These are phyloP conservation scores for Eucalyptus erythrocorys DNA, from an alignment of 345 rosid species.

Conservation along the genomic window DNA sequence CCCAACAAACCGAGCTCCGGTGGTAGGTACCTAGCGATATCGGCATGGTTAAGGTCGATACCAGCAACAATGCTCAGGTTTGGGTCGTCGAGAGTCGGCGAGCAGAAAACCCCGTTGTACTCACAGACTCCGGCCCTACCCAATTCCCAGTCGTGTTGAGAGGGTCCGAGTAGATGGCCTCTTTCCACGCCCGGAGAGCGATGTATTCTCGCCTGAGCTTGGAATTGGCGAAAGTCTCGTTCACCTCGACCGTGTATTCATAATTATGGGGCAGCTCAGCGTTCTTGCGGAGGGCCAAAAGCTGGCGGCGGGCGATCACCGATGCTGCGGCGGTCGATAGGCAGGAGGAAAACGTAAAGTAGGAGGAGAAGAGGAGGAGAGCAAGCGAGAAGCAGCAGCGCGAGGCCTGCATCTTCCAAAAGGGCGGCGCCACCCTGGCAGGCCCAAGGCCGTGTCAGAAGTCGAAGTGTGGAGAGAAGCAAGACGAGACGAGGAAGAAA, in stretches of 20 bases:
- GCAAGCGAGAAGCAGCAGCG: constrained; percentile 15
- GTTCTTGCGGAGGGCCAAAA: constrained; percentile 10
- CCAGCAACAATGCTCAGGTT: constrained; percentile 40
- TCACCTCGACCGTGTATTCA: constrained; percentile 10
- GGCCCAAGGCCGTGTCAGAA: neutral
- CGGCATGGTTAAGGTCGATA: constrained; percentile 52
- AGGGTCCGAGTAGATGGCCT: constrained; percentile 48
- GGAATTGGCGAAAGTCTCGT: constrained; percentile 24
- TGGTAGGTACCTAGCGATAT: constrained; percentile 59
- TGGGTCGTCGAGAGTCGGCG: constrained; percentile 35
- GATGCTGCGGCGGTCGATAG: constrained; percentile 15
- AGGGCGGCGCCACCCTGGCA: constrained; percentile 21
- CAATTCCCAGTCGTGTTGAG: constrained; percentile 35
- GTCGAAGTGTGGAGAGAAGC: too few relatives aligned
- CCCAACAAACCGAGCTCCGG: constrained; percentile 39
- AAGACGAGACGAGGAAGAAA: too few relatives aligned
- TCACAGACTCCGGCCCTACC: constrained; percentile 50
- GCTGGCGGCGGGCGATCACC: constrained; percentile 22
- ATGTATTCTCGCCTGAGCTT: constrained; percentile 41
- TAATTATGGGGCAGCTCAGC: constrained; percentile 6
- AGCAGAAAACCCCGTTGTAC: constrained; percentile 55
- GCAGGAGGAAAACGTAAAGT: constrained; percentile 2
- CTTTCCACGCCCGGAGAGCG: constrained; percentile 59
- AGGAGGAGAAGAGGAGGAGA: neutral
- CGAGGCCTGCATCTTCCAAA: constrained; percentile 4